Percentiles rank a stretch among this genome's conserved stretches.
These are phyloP conservation scores for Tuber aestivum DNA, from an alignment of 495 filamentous ascomycete genomes.

Conservation along the genomic window DNA sequence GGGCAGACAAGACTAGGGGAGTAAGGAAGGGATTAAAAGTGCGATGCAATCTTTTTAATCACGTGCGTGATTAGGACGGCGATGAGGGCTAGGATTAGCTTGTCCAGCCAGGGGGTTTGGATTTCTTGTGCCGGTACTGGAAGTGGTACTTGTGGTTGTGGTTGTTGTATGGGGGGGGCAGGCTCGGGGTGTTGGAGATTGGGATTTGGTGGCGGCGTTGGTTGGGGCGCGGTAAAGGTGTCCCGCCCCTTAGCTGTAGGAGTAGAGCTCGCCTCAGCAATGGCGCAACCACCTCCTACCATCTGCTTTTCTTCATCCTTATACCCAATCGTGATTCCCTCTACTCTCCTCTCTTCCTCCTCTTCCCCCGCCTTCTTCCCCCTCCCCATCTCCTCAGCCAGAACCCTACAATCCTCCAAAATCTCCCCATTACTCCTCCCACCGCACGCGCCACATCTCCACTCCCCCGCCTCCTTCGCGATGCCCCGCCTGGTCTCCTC, in stretches of 20 bases:
- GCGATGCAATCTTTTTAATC: not conserved
- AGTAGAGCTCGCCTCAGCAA: not conserved
- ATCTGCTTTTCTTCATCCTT: slow-evolving; percentile 51
- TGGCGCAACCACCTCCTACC: slow-evolving; percentile 10
- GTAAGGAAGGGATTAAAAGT: not conserved
- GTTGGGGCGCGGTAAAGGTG: not conserved
- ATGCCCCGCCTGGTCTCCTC: slow-evolving; percentile 58
- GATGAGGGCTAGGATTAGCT: slow-evolving; percentile 52
- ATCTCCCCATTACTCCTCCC: slow-evolving; percentile 64
- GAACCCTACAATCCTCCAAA: slow-evolving; percentile 59
- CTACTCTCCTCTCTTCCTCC: slow-evolving; percentile 52
- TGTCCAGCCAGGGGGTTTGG: slow-evolving; percentile 52
- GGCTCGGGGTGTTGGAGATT: not conserved
- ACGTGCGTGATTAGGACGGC: slow-evolving; percentile 44
- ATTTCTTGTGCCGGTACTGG: slow-evolving; percentile 22
- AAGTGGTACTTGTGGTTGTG: slow-evolving; percentile 10
- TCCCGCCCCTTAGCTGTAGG: not conserved
- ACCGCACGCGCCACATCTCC: slow-evolving; percentile 61
- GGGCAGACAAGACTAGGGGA: not conserved
- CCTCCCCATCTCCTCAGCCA: slow-evolving; percentile 51
- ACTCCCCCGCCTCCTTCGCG: slow-evolving; percentile 57
- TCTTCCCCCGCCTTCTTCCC: slow-evolving; percentile 48
- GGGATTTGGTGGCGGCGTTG: not conserved
- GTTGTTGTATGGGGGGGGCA: slow-evolving; percentile 6
- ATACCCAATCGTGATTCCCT: slow-evolving; percentile 56